These are phyloP conservation scores for Sarocladiaceae sp. DNA, from an alignment of 2,329 filamentous ascomycete genomes.

Conservation along the genomic window DNA sequence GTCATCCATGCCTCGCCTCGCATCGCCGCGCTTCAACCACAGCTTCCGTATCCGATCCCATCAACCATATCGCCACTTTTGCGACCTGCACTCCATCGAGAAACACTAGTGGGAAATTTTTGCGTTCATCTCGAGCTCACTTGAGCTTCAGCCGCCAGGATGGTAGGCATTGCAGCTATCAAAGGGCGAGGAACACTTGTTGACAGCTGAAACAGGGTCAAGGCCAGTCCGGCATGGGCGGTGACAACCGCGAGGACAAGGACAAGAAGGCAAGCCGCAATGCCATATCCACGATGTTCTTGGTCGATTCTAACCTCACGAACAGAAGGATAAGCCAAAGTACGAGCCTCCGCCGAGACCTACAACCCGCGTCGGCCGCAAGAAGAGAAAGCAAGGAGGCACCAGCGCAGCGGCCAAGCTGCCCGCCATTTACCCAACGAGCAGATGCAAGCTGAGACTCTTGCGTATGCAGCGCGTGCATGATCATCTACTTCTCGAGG, in stretches of 20 bases:
- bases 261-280: constrained; percentile 90
- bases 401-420: constrained; percentile 94
- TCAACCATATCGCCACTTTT: constrained; percentile 10
- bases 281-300: not conserved
- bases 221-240: constrained; percentile 82
- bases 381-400: constrained; percentile 95
- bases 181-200: constrained; percentile 2
- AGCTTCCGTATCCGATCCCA: too few relatives aligned
- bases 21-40: too few relatives aligned
- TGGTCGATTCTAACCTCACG: not conserved
- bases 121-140: constrained; percentile 16
- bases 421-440: constrained; percentile 87
- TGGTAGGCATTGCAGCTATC: constrained; percentile 22
- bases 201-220: constrained; percentile 53
- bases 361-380: constrained; percentile 92
- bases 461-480: constrained; percentile 98
- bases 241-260: constrained; percentile 75
- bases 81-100: constrained; percentile 9
- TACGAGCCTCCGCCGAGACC: constrained; percentile 97
- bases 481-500: constrained; percentile 91
- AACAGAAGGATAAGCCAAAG: constrained; percentile 98
- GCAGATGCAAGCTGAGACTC: constrained; percentile 93
- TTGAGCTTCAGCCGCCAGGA: constrained; percentile 25
- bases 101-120: constrained; percentile 2
- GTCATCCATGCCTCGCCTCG: constrained; percentile 23